Base-by-base conservation (phyloP, 495 filamentous ascomycete genomes). In the Penicillium steckii region DNA sequence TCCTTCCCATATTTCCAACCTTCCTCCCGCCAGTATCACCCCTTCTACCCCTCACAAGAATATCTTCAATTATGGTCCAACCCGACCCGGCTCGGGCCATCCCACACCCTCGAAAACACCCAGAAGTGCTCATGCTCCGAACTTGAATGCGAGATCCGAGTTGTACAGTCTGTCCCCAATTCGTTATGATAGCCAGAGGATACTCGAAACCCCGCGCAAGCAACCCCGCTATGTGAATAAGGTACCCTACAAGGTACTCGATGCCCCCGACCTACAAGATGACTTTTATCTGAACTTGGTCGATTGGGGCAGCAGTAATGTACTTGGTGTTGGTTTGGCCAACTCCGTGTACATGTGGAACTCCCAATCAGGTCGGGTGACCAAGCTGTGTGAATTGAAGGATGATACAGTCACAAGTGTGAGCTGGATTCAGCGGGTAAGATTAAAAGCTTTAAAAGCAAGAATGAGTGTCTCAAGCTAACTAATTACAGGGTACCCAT, bases 281-380 rank as follows among this genome's bases (percentile, higher is more conserved):
- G 95, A 98, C 66, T 98, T 97, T 67, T 98, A 98, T 60, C 73
- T 98, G 25, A 98, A 98, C 59, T 70, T 98, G 22, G 92, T 98
- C 2, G 94, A 98, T 59, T 98, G 94, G 94, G 94, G 95, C n/a
- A 93, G 87, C 59, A 90, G 85, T 56, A 94, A 97, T 70, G 84
- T 96, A 19, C 72, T 98, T 7, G 95, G 91, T 12, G 94, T 98
- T 24, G 94, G 94, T 0, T 71, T 98, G 37, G 91, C 90, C 15
- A 89, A 85, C 24, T 93, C 89, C 45, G 94, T 98, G n/a, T 98
- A 97, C 63, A 94, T 97, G 89, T 98, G 94, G 92, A 95, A 96
- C 63, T 91, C 91, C 9, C 82, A 86, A 42, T 83, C 86, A 2
- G 92, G 93, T 44, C 76, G 84, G 29, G 94, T 97, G 13, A 94